Conservation (phyloP, 257 asterid species). For the Przewalskia tangutica region DNA sequence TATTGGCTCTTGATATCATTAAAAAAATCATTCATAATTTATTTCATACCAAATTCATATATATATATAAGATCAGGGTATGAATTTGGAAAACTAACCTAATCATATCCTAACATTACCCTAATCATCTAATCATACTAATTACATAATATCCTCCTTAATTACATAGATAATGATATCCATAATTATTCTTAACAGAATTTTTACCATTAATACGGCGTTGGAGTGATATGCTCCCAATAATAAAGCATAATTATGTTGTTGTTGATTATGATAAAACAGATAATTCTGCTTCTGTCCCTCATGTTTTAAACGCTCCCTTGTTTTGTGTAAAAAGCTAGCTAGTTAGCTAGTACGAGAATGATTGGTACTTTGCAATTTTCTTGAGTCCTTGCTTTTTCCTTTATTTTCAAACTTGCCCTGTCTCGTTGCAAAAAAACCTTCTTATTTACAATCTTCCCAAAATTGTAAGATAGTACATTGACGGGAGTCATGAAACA, state of each 20-base stretch:
- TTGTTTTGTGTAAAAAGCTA: neutral
- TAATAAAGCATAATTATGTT: conserved; percentile 3
- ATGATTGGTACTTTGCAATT: neutral
- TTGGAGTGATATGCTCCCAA: neutral
- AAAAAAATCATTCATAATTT: no score
- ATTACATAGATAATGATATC: no score
- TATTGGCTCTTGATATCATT: no score
- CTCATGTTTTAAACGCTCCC: conserved; percentile 25
- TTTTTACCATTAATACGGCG: neutral
- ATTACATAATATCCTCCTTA: no score
- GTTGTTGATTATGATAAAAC: conserved; percentile 7
- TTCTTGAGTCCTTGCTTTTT: neutral
- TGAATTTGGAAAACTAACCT: no score
- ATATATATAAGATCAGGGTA: no score
- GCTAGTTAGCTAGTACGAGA: neutral
- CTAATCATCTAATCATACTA: no score
- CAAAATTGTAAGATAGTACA: no score
- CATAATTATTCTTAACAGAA: no score
- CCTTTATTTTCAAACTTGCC: neutral
- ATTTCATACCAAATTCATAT: no score
- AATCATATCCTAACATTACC: no score
- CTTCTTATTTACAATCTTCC: neutral
- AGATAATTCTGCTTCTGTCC: conserved; percentile 25
- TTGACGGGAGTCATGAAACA: no score
- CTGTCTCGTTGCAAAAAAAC: neutral